Base-by-base conservation (phyloP, 2,329 filamentous ascomycete species). In the Cladophialophora yegresii region DNA sequence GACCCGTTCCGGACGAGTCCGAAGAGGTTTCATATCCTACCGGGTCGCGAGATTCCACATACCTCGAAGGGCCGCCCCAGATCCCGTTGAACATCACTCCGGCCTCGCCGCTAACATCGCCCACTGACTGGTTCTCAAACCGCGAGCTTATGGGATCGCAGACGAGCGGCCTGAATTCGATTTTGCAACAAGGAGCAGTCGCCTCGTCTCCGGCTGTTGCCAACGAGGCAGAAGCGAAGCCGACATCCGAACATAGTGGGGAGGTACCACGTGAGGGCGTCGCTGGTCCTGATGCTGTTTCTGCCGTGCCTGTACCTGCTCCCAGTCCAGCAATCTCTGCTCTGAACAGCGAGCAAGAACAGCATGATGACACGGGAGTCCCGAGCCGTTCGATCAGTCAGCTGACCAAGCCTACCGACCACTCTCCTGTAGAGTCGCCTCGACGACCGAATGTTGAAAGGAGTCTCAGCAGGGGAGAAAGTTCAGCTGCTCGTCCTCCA, bases 321-420 rank as follows among this genome's bases (percentile, higher is more conserved):
- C n/a, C 36, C 10, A 68, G 66, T 51, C 61, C 66, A 7, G 56
- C 66, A n/a, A 63, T 68, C n/a, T 68, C 66, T 12, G 66, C 66
- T 26, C 54, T 68, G 23, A 63, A 68, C 22, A 65, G 64, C 58
- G 66, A 66, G 16, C 61, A 61, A 47, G 66, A 64, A 26, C 61
- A 59, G n/a, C 22, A 51, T 28, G 57, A 66, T 4, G 51, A 63
- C 50, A 51, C 32, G 5, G 58, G 30, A 16, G 12, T 63, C 26
- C 63, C 63, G 26, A 68, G 66, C 56, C 61, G 66, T 20, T 68
- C 63, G 32, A 54, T 68, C 32, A 68, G 63, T 47, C 63, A 68
- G 45, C 23, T 68, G 30, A 68, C 66, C 12, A 51, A 54, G 23
- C 63, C 63, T 40, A 64, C 63, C 7, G 66, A 66, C 45, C 28